Conservation (phyloP, 345 rosid genomes). For the Arabidopsis suecica region DNA sequence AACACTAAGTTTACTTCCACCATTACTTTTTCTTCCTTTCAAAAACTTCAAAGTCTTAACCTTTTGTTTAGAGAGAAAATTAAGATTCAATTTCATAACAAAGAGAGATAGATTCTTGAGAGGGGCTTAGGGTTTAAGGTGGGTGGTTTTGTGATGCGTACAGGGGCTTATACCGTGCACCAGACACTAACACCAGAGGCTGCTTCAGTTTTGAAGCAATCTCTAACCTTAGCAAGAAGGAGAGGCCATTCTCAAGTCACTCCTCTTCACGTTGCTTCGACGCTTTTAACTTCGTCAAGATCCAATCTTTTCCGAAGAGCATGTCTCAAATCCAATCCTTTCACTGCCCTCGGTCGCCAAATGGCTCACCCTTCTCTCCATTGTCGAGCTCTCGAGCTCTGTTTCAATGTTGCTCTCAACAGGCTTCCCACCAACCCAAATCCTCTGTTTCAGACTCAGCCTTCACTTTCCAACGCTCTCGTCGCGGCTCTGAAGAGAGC, state of each 20-base stretch:
- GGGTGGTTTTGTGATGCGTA: slow-evolving; percentile 79
- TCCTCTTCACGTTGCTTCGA: slow-evolving; percentile 82
- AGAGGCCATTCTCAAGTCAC: slow-evolving; percentile 97
- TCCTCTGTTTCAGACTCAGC: slow-evolving; percentile 53
- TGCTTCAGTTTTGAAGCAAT: slow-evolving; percentile 94
- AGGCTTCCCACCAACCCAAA: slow-evolving; percentile 63
- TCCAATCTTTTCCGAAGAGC: slow-evolving; percentile 63
- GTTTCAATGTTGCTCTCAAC: slow-evolving; percentile 84
- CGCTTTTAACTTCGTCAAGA: slow-evolving; percentile 61
- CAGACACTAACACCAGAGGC: slow-evolving; percentile 99
- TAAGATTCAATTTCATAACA: not conserved
- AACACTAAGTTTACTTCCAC: slow-evolving; percentile 25
- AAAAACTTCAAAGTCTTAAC: slow-evolving; percentile 23
- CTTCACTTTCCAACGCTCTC: slow-evolving; percentile 73
- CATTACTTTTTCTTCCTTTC: slow-evolving; percentile 20
- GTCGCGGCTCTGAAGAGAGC: slow-evolving; percentile 81
- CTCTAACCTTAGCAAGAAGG: slow-evolving; percentile 83
- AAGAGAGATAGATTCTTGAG: slow-evolving; percentile 23
- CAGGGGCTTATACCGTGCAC: slow-evolving; percentile 90
- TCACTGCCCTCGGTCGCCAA: slow-evolving; percentile 43
- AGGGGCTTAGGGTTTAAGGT: slow-evolving; percentile 49
- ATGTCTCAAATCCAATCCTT: slow-evolving; percentile 70
- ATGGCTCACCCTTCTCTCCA: slow-evolving; percentile 67
- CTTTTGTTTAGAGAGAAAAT: slow-evolving; percentile 32
- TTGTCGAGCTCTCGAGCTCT: slow-evolving; percentile 73